Conservation (phyloP, 2,329 filamentous ascomycete species). For the Chaetomium olivaceum region DNA sequence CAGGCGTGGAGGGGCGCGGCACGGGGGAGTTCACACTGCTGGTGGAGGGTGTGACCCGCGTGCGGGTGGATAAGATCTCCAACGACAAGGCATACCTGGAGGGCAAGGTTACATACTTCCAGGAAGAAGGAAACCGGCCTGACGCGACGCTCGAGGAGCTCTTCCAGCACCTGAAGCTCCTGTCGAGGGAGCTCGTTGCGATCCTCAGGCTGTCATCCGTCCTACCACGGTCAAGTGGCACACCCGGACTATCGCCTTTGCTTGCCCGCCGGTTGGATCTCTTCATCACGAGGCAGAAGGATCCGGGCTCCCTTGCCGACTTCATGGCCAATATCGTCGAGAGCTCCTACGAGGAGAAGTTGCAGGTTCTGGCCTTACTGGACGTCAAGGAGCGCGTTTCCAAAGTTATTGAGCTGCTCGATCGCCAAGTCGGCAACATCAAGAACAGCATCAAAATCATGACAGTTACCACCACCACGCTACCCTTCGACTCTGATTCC, state of each 20-base stretch:
- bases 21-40: conserved; percentile 78
- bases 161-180: conserved; percentile 78
- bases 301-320: conserved; percentile 85
- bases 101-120: conserved; percentile 70
- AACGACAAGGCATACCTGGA: conserved; percentile 86
- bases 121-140: conserved; percentile 62
- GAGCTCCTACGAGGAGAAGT: conserved; percentile 84
- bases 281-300: conserved; percentile 79
- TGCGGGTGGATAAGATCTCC: conserved; percentile 71
- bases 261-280: conserved; percentile 82
- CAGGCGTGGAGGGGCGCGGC: conserved; percentile 73
- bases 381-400: conserved; percentile 76
- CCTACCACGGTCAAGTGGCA: conserved; percentile 67
- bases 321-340: conserved; percentile 96
- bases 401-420: conserved; percentile 79
- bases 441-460: conserved; percentile 88
- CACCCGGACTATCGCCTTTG: conserved; percentile 73
- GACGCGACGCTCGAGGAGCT: conserved; percentile 67
- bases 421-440: conserved; percentile 77
- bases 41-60: conserved; percentile 80
- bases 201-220: conserved; percentile 82
- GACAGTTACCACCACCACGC: conserved; percentile 66
- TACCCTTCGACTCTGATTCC: conserved; percentile 49
- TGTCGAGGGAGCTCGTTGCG: conserved; percentile 83
- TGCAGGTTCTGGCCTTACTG: conserved; percentile 79